Base-by-base conservation (phyloP, 805 yeast genomes). In the Barnettozyma vustinii region DNA sequence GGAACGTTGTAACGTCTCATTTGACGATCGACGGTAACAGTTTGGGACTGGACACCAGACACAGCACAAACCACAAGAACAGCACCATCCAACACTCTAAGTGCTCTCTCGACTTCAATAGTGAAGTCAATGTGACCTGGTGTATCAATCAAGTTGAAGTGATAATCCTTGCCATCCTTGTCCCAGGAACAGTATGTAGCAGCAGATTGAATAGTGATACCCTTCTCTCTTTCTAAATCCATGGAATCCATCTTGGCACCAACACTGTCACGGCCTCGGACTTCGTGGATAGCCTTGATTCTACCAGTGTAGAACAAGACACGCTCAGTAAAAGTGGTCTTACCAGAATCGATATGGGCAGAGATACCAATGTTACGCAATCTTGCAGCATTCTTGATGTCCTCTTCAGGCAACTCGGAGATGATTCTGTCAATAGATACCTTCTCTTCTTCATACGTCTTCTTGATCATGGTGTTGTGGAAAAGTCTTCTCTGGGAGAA, bases 221-320 rank as follows among this genome's bases (percentile, higher is more conserved):
- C 99, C 67, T 94, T 94, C 69, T 94, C 99, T 66, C 99, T 83
- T 71, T 94, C 99, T 57, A 94, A 76, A 60, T 94, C 99, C 99
- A 94, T 94, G 52, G 91, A 92, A 69, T 94, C 99, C 99, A 94
- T 94, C 72, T 91, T 94, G 49, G 99, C 99, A 52, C 99, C 99
- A 50, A 94, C 98, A 57, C 90, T 84, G 67, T 94, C 99, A 62
- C 94, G 81, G 43, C 99, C 99, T 67, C 99, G 79, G 42, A 87
- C 97, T 69, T 91, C 98, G 64, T 91, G 98, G 61, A 91, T 92
- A 26, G 96, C 96, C 64, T 91, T 88, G 68, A 94, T 94, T 65
- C 99, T 80, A 52, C 99, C 99, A 2, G 99, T 94, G 67, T 94
- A 94, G 71, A 80, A 94, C 59, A 94, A 71, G 30, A 94, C 99